Evolutionary conservation across 73 alveolate species (phyloP), one percentile per base, ranked within the genome.

Genomic region (Paramecium sexaurelia): DNA sequence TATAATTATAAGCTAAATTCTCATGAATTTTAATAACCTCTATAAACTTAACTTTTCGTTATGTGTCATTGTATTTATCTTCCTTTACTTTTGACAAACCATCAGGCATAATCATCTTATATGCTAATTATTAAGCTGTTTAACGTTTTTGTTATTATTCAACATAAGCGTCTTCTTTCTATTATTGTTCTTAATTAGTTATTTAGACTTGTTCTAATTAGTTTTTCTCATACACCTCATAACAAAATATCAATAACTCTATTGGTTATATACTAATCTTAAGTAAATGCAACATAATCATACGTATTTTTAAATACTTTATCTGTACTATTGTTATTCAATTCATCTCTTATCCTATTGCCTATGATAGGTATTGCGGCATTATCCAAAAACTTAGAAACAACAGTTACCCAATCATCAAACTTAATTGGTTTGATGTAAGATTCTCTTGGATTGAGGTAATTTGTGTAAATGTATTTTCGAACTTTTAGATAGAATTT

Each of bases 401-500:
- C 87, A 0, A 73, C 56, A 27, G 87, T 36, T 1, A 73, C 87
- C 87, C 87, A 73, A 33, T 33, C 55, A 33, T 73, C 87, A 36
- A 73, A 73, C 15, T 39, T 73, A 5, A 73, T 73, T 1, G 87
- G 87, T 36, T 73, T 73, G 19, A 73, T 39, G 57, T 36, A 36
- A 0, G 66, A 36, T 36, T 73, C 87, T 73, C 87, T 11, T 4
- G 36, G 66, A 39, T 73, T 73, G 22, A 73, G 67, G 13, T 36
- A 73, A 39, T 73, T 33, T 2, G 55, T 9, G 9, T 15, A 73
- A 2, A 73, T 73, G 51, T 36, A 73, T 73, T 73, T 73, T 39
- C 87, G 55, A 39, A 73, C 57, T 19, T 73, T 73, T 27, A 73
- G 57, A 73, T 73, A 73, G 57, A 73, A 73, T 39, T 73, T 36